A percentile compares a stretch with the other conserved stretches of the same genome.
Conservation (phyloP, 2,329 filamentous ascomycete genomes). For the Rutstroemia sp. region DNA sequence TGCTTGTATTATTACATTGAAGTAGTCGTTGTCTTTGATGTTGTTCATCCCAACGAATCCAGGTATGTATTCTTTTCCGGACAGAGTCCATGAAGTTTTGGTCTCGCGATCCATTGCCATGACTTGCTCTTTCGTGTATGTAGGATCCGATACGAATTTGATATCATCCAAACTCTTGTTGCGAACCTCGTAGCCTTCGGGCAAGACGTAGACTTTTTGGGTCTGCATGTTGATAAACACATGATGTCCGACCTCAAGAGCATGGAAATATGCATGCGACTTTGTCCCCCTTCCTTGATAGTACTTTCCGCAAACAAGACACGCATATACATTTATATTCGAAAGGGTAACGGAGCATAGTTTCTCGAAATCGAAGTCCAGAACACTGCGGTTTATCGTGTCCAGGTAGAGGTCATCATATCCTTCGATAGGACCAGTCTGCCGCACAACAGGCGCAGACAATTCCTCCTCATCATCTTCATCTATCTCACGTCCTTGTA, state of each 20-base stretch:
- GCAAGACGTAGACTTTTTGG: slow-evolving; percentile 83
- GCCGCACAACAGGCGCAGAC: slow-evolving; percentile 44
- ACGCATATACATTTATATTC: slow-evolving; percentile 98
- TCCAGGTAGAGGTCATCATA: slow-evolving; percentile 97
- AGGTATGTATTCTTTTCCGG: slow-evolving; percentile 78
- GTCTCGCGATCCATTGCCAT: slow-evolving; percentile 64
- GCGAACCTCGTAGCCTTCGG: slow-evolving; percentile 93
- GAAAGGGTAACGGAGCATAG: slow-evolving; percentile 91
- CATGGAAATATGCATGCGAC: slow-evolving; percentile 96
- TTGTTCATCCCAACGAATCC: slow-evolving; percentile 99
- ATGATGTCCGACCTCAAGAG: slow-evolving; percentile 90
- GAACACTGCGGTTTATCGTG: slow-evolving; percentile 84
- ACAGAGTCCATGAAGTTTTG: slow-evolving; percentile 65
- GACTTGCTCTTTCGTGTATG: slow-evolving; percentile 74
- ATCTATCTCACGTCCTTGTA: slow-evolving; percentile 23
- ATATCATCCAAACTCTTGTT: slow-evolving; percentile 95
- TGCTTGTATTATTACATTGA: slow-evolving; percentile 90
- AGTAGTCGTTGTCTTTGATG: slow-evolving; percentile 98
- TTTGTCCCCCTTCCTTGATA: slow-evolving; percentile 90
- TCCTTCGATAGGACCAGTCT: slow-evolving; percentile 73
- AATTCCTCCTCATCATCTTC: slow-evolving; percentile 30
- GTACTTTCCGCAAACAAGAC: slow-evolving; percentile 95
- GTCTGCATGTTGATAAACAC: slow-evolving; percentile 97
- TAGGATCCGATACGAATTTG: slow-evolving; percentile 93
- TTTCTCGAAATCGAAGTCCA: slow-evolving; percentile 99